These are phyloP conservation scores for Strobilomyces echinocephalus DNA, from an alignment of 768 basidiomycete genomes.

Conservation along the genomic window DNA sequence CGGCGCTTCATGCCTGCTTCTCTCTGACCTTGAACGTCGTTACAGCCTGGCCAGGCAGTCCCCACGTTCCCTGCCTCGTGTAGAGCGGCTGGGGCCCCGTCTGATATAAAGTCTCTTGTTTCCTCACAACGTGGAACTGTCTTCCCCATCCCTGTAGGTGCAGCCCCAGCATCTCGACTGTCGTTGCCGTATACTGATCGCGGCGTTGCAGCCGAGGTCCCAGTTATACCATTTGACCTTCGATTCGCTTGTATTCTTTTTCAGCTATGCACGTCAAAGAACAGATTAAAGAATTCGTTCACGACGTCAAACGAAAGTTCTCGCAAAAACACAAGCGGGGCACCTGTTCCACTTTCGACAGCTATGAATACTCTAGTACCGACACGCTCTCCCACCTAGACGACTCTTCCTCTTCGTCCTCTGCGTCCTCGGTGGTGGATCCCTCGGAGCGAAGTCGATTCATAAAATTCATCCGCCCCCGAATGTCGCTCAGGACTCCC, in stretches of 20 bases:
- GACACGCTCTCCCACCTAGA: conserved; percentile 6
- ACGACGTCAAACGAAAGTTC: conserved; percentile 31
- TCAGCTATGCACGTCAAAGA: conserved; percentile 29
- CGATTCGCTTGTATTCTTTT: too few species aligned
- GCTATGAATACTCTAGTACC: conserved; percentile 11
- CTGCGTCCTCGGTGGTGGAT: conserved; percentile 1
- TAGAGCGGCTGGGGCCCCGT: not conserved
- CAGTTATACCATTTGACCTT: not conserved
- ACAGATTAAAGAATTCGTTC: conserved; percentile 26
- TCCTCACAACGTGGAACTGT: conserved; percentile 5
- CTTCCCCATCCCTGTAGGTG: conserved; percentile 4
- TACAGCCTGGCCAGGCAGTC: not conserved
- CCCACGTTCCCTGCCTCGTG: conserved; percentile 6
- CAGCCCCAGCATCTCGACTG: not conserved
- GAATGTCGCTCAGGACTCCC: conserved; percentile 7
- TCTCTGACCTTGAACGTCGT: not conserved
- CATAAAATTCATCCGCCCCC: conserved; percentile 11
- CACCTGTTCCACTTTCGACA: conserved; percentile 11
- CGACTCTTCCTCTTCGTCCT: conserved; percentile 15
- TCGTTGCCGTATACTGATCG: not conserved
- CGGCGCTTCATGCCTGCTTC: not conserved
- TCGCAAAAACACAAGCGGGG: conserved; percentile 24
- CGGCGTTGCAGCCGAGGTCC: not conserved
- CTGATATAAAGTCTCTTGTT: not conserved
- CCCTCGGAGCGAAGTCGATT: conserved; percentile 9